A percentile compares a stretch with the other conserved stretches of the same genome.
These are phyloP conservation scores for Astragalus glycyphyllos DNA, from an alignment of 306 rosid species.

Conservation along the genomic window DNA sequence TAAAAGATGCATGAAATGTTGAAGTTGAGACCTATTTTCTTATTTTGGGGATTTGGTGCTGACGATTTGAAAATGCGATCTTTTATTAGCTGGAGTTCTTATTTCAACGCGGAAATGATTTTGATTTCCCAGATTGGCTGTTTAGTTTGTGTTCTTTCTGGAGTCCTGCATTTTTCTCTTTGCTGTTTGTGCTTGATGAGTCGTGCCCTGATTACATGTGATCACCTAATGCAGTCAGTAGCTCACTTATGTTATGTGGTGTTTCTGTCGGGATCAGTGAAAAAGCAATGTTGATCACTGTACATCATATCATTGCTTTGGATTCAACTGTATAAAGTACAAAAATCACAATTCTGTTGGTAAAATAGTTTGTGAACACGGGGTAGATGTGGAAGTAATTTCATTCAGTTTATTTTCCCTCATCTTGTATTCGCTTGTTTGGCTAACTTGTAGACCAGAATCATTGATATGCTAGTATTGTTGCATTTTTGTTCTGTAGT, in stretches of 20 bases:
- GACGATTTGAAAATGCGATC: not conserved
- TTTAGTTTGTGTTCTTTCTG: conserved; percentile 9
- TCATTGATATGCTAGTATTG: conserved; percentile 16
- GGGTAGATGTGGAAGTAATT: not conserved
- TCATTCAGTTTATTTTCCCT: not conserved
- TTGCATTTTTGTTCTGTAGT: conserved; percentile 44
- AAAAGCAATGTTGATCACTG: not conserved
- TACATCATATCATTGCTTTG: not conserved
- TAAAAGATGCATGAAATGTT: conserved; percentile 17
- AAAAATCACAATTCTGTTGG: not conserved
- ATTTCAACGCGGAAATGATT: not conserved
- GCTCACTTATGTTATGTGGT: not conserved
- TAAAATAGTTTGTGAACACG: not conserved
- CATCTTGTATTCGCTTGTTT: not conserved
- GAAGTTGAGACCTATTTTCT: not conserved
- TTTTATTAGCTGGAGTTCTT: not conserved
- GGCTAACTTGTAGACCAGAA: not conserved
- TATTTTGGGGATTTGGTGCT: not conserved
- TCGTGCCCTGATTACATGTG: not conserved
- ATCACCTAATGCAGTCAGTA: not conserved
- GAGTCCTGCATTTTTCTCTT: not conserved
- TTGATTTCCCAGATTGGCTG: not conserved
- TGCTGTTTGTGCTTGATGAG: conserved; percentile 19
- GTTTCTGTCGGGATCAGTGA: not conserved
- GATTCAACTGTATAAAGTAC: not conserved